Evolutionary conservation across 306 rosid species (phyloP).

Genomic region (barrel medic (Medicago truncatula)): DNA sequence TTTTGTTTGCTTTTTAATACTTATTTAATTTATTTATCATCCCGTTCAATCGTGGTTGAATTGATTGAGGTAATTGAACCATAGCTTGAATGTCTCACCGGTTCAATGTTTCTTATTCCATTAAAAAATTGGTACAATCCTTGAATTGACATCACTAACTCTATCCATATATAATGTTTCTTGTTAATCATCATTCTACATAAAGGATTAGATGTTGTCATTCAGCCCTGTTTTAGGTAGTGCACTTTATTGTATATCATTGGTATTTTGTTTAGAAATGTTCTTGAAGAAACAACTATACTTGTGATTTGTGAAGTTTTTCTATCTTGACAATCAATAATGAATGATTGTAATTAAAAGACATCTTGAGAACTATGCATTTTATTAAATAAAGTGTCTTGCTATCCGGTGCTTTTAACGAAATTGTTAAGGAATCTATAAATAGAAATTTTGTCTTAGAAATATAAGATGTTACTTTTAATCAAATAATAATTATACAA

Average conservation of each 20-base stretch:
- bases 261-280: too few relatives aligned
- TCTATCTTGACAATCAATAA: slow-evolving; percentile 4
- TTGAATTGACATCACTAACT: slow-evolving; percentile 10
- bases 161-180: slow-evolving; percentile 13
- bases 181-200: slow-evolving; percentile 14
- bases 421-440: too few relatives aligned
- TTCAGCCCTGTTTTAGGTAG: background rate
- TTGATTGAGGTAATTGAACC: background rate
- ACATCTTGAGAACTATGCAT: background rate
- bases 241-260: background rate
- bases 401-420: too few relatives aligned
- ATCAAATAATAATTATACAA: too few relatives aligned
- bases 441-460: too few relatives aligned
- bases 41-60: background rate
- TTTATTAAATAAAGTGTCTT: too few relatives aligned
- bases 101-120: too few relatives aligned
- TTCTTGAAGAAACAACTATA: too few relatives aligned
- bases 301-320: slow-evolving; percentile 3
- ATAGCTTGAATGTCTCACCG: background rate
- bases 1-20: too few relatives aligned
- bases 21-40: background rate
- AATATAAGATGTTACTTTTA: too few relatives aligned
- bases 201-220: slow-evolving; percentile 2
- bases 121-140: background rate
- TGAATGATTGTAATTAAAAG: background rate